Conservation (phyloP, 1,139 yeast genomes). For the Candida mesenterica region DNA sequence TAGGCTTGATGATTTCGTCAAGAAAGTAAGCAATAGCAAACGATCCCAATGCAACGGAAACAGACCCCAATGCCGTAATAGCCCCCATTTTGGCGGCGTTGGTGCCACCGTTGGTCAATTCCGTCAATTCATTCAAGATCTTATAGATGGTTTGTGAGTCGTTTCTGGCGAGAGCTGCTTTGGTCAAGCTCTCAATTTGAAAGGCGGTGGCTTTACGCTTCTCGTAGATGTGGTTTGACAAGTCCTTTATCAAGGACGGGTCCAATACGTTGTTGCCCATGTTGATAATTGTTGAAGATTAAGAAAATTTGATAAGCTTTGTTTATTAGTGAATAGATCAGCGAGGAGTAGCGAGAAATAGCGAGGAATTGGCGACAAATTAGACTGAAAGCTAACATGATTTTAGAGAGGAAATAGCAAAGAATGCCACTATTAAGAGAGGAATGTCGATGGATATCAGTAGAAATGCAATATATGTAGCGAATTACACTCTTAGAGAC, state of each 20-base stretch:
- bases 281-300: not conserved
- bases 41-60: conserved; percentile 48
- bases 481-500: too few relatives aligned
- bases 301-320: not conserved
- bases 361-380: too few relatives aligned
- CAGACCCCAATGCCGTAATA: conserved; percentile 50
- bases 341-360: too few relatives aligned
- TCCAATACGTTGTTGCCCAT: conserved; percentile 52
- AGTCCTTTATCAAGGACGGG: conserved; percentile 73
- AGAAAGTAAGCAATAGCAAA: conserved; percentile 60
- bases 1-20: conserved; percentile 88
- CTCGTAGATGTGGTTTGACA: conserved; percentile 88
- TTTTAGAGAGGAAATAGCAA: too few relatives aligned
- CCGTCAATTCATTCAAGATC: conserved; percentile 56
- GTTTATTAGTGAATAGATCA: too few relatives aligned
- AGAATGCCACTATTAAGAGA: too few relatives aligned
- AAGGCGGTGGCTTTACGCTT: conserved; percentile 93
- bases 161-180: conserved; percentile 75
- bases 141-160: conserved; percentile 62
- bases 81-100: conserved; percentile 52
- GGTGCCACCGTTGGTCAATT: conserved; percentile 41
- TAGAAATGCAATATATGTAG: too few relatives aligned
- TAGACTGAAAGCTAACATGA: too few relatives aligned
- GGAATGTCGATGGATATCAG: too few relatives aligned
- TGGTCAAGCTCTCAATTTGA: conserved; percentile 79